These are phyloP conservation scores for Solanum peruvianum DNA, from an alignment of 257 asterid genomes.

Conservation along the genomic window DNA sequence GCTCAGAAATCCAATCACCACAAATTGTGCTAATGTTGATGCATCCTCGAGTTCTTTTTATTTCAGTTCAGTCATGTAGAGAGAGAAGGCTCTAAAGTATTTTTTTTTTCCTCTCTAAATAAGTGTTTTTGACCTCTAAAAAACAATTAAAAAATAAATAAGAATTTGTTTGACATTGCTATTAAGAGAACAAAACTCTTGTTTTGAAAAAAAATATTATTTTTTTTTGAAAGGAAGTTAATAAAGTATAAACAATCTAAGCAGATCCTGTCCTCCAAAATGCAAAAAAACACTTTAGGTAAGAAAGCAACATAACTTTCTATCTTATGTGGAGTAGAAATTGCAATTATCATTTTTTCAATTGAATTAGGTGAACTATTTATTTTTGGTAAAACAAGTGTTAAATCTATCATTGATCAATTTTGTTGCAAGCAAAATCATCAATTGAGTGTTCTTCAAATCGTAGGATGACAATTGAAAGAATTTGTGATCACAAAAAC, in stretches of 20 bases:
- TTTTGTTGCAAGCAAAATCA: neutral
- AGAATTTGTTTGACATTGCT: no score
- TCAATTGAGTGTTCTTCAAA: neutral
- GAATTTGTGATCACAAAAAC: neutral
- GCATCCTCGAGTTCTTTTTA: conserved; percentile 56
- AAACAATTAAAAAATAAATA: no score
- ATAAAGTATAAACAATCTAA: neutral
- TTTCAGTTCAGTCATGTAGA: conserved; percentile 48
- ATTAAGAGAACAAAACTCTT: no score
- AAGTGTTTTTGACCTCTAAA: no score
- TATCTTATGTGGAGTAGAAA: neutral
- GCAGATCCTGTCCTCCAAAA: neutral
- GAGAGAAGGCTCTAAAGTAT: conserved; percentile 36
- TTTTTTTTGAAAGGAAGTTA: neutral
- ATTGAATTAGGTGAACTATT: neutral
- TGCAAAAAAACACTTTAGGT: neutral
- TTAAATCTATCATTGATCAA: neutral
- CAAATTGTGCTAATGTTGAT: no score
- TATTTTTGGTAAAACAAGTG: neutral
- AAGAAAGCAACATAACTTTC: neutral
- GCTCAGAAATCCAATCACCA: no score
- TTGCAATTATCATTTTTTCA: neutral
- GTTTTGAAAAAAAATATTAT: no score
- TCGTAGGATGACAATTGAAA: neutral
- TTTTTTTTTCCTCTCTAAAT: no score